phyloP scores from a whole-genome alignment of 768 basidiomycete species.

The Leccinum subgranulosum region DNA sequence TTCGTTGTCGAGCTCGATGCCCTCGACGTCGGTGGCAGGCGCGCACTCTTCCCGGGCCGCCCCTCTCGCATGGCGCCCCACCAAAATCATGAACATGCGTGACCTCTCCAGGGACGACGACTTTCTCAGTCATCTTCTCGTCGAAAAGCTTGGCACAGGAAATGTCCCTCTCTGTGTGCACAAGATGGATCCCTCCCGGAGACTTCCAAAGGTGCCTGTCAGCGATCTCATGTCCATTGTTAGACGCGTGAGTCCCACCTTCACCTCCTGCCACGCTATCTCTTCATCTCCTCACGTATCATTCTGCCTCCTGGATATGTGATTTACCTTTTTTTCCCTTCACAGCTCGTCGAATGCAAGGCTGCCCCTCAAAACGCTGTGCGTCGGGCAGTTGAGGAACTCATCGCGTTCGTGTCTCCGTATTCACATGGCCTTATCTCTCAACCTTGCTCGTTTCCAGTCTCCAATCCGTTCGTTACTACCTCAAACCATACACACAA shows the following conservation, averaged over 20 bases:
- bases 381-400: slow-evolving; percentile 72
- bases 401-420: slow-evolving; percentile 59
- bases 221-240: slow-evolving; percentile 68
- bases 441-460: slow-evolving; percentile 37
- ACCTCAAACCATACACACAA: slow-evolving; percentile 70
- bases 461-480: slow-evolving; percentile 72
- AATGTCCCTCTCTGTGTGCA: slow-evolving; percentile 79
- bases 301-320: slow-evolving; percentile 20
- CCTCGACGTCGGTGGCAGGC: slow-evolving; percentile 27
- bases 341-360: slow-evolving; percentile 59
- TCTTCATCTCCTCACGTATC: slow-evolving; percentile 22
- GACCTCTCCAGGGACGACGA: slow-evolving; percentile 91
- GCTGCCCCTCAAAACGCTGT: slow-evolving; percentile 54
- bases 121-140: slow-evolving; percentile 84
- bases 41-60: slow-evolving; percentile 21
- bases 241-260: slow-evolving; percentile 60
- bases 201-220: slow-evolving; percentile 72
- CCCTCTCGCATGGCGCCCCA: slow-evolving; percentile 65
- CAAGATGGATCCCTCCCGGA: slow-evolving; percentile 81
- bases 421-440: slow-evolving; percentile 13
- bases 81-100: slow-evolving; percentile 87
- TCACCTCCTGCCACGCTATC: slow-evolving; percentile 25
- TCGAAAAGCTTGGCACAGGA: slow-evolving; percentile 85
- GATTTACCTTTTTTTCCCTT: slow-evolving; percentile 11
- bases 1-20: slow-evolving; percentile 30